Evolutionary conservation across 305 asterid species (phyloP).

Genomic region (Fraxinus sp.): DNA sequence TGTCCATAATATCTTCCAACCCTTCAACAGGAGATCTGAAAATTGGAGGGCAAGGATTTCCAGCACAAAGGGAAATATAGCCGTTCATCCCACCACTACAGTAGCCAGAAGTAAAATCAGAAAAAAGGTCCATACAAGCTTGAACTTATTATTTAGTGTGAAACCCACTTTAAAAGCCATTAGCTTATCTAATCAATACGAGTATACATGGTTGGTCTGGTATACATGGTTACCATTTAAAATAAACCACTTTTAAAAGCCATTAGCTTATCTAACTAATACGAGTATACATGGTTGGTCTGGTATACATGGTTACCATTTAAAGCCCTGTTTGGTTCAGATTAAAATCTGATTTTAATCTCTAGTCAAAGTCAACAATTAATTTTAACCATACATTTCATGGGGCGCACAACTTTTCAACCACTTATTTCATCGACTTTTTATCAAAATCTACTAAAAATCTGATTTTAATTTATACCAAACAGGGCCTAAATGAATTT

Average conservation of each 20-base stretch:
- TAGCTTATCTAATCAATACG: background rate
- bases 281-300: background rate
- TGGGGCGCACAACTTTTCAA: too few relatives aligned
- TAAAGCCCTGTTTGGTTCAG: too few relatives aligned
- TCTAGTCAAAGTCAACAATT: too few relatives aligned
- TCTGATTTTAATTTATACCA: too few relatives aligned
- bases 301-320: too few relatives aligned
- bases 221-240: background rate
- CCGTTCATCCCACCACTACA: slow-evolving; percentile 99
- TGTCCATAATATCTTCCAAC: slow-evolving; percentile 81
- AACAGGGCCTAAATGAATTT: background rate
- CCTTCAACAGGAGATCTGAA: slow-evolving; percentile 88
- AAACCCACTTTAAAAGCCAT: slow-evolving; percentile 4
- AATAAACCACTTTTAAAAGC: too few relatives aligned
- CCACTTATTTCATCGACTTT: too few relatives aligned
- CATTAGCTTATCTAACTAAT: background rate
- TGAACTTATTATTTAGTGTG: slow-evolving; percentile 14
- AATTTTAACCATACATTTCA: too few relatives aligned
- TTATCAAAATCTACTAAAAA: too few relatives aligned
- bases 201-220: background rate
- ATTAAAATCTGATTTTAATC: too few relatives aligned
- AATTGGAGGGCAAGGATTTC: slow-evolving; percentile 94
- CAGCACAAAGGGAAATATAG: slow-evolving; percentile 79
- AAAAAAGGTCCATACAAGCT: slow-evolving; percentile 20
- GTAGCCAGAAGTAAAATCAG: slow-evolving; percentile 44